phyloP scores from a whole-genome alignment of 2,329 filamentous ascomycete genomes.

The Elsinoe necatrix region DNA sequence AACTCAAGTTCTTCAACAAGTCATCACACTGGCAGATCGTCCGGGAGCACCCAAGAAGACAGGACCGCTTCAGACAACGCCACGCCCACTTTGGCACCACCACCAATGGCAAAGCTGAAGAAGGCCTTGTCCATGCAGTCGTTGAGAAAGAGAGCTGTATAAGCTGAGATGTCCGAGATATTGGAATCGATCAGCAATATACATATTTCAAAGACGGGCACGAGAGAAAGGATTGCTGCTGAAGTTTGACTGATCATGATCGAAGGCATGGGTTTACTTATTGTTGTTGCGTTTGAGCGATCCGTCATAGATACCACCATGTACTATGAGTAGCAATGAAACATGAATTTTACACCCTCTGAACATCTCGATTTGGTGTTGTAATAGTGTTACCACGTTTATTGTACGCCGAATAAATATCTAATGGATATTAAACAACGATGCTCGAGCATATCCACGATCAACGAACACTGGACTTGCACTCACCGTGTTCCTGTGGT shows the following conservation, averaged over 20 bases:
- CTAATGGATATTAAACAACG: too few species aligned
- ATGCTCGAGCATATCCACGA: too few species aligned
- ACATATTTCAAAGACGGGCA: too few species aligned
- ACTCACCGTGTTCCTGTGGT: too few species aligned
- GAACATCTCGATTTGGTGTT: too few species aligned
- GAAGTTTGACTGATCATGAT: not conserved
- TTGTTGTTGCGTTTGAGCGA: not conserved
- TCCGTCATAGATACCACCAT: not conserved
- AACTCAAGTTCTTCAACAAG: not conserved
- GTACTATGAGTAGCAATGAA: not conserved
- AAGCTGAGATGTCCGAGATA: not conserved
- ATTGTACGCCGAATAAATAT: too few species aligned
- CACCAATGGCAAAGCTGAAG: not conserved
- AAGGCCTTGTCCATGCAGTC: slow-evolving; percentile 4
- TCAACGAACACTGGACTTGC: too few species aligned
- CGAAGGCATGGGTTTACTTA: not conserved
- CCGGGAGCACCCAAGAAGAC: not conserved
- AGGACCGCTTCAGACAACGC: too few species aligned
- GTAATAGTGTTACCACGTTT: too few species aligned
- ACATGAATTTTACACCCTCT: too few species aligned
- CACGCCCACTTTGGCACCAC: not conserved
- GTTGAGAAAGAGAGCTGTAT: not conserved
- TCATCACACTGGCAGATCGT: not conserved
- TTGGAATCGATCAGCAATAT: not conserved
- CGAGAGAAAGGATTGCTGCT: not conserved